A percentile compares a stretch with the other conserved stretches of the same genome.
These are phyloP conservation scores for Dalbergia cochinchinensis DNA, from an alignment of 306 rosid species.

Conservation along the genomic window DNA sequence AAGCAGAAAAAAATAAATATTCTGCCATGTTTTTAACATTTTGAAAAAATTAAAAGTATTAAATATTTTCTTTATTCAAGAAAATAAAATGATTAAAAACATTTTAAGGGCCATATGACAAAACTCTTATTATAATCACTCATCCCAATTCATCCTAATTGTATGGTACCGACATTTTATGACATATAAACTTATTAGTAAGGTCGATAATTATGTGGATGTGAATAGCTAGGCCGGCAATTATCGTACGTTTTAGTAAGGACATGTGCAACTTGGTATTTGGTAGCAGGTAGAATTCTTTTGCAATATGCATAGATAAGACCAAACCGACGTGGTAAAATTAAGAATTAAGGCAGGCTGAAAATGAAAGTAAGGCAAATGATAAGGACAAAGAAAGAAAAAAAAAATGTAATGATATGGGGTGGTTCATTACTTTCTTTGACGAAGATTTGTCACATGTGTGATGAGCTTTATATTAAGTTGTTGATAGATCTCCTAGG, in stretches of 20 bases:
- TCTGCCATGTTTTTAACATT: too few relatives aligned
- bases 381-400: slow-evolving; percentile 35
- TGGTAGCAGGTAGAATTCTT: not conserved
- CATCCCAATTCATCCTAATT: too few relatives aligned
- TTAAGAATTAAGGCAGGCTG: slow-evolving; percentile 29
- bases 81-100: too few relatives aligned
- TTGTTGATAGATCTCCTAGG: slow-evolving; percentile 15
- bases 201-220: too few relatives aligned
- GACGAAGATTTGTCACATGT: slow-evolving; percentile 19
- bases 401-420: slow-evolving; percentile 18
- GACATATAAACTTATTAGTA: too few relatives aligned
- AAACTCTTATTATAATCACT: too few relatives aligned
- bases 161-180: too few relatives aligned
- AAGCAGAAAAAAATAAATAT: too few relatives aligned
- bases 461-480: slow-evolving; percentile 12
- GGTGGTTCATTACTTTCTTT: slow-evolving; percentile 27
- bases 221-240: not conserved
- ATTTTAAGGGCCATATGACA: too few relatives aligned
- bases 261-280: slow-evolving; percentile 29
- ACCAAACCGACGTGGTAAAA: slow-evolving; percentile 25
- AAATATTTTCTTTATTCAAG: too few relatives aligned
- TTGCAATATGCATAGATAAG: slow-evolving; percentile 20
- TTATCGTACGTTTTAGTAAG: slow-evolving; percentile 30
- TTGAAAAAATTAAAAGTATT: too few relatives aligned
- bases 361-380: slow-evolving; percentile 39